phyloP scores from a whole-genome alignment of 1,139 yeast genomes.

The Pichia kudriavzevii region DNA sequence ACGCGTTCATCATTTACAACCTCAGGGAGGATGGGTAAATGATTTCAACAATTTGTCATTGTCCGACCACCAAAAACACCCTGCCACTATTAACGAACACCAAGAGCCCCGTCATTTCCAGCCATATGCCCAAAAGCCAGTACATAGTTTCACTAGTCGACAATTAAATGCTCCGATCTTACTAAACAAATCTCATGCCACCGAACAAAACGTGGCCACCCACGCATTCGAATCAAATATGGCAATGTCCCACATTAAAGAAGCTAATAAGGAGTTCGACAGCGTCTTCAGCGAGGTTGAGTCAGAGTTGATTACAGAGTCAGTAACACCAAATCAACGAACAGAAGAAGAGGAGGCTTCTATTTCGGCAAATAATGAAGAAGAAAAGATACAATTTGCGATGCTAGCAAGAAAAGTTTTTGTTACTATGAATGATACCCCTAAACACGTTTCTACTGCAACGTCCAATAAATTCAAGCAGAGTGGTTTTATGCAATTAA shows the following conservation, averaged over 20 bases:
- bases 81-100: background rate
- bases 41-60: slow-evolving; percentile 3
- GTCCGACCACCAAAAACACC: slow-evolving; percentile 5
- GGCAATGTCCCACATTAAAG: too few relatives aligned
- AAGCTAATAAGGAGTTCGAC: slow-evolving; percentile 16
- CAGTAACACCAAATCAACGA: slow-evolving; percentile 1
- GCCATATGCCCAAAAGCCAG: too few relatives aligned
- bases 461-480: slow-evolving; percentile 26
- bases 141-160: too few relatives aligned
- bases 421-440: slow-evolving; percentile 26
- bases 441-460: slow-evolving; percentile 18
- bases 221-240: too few relatives aligned
- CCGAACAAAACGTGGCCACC: too few relatives aligned
- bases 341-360: slow-evolving; percentile 7
- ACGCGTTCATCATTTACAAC: slow-evolving; percentile 1
- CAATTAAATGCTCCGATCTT: too few relatives aligned
- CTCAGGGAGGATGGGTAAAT: slow-evolving; percentile 3
- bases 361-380: slow-evolving; percentile 8
- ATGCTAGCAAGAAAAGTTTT: slow-evolving; percentile 27
- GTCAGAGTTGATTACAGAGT: slow-evolving; percentile 12
- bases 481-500: slow-evolving; percentile 28
- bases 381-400: slow-evolving; percentile 27
- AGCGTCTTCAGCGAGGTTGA: slow-evolving; percentile 21
- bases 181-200: too few relatives aligned
- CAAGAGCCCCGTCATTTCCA: too few relatives aligned